These are phyloP conservation scores for Penicillium aurantiogriseum DNA, from an alignment of 2,329 filamentous ascomycete species.

Conservation along the genomic window DNA sequence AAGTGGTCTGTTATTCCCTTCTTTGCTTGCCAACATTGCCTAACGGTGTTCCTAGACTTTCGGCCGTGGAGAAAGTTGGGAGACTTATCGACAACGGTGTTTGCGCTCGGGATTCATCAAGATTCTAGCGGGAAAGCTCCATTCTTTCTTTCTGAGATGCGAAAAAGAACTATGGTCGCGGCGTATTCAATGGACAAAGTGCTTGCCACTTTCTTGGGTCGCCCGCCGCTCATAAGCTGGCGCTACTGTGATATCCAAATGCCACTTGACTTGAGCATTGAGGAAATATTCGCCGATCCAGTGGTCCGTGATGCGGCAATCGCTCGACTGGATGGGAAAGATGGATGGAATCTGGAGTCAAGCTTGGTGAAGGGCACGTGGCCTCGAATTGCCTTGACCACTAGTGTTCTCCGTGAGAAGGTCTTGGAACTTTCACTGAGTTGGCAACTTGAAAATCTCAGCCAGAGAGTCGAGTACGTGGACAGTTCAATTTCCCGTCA, in stretches of 20 bases:
- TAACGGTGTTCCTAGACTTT: conserved; percentile 34
- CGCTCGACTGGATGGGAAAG: conserved; percentile 5
- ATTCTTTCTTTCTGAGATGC: conserved; percentile 29
- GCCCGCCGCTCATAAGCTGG: conserved; percentile 31
- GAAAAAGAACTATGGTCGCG: conserved; percentile 27
- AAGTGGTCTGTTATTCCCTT: conserved; percentile 11
- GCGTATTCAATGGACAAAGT: conserved; percentile 30
- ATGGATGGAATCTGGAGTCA: conserved; percentile 12
- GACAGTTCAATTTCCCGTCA: background rate
- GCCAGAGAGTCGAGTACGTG: conserved; percentile 19
- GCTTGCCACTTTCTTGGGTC: conserved; percentile 30
- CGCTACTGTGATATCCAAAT: conserved; percentile 29
- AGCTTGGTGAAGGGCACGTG: conserved; percentile 11
- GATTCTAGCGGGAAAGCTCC: conserved; percentile 35
- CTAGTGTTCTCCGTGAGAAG: conserved; percentile 21
- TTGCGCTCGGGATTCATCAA: conserved; percentile 41
- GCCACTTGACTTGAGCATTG: conserved; percentile 32
- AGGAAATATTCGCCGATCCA: conserved; percentile 20
- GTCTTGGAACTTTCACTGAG: conserved; percentile 23
- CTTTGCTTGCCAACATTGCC: background rate
- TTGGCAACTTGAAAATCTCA: conserved; percentile 17
- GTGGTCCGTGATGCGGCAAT: conserved; percentile 8
- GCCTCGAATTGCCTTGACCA: conserved; percentile 10
- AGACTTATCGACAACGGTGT: conserved; percentile 45
- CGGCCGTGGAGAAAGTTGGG: conserved; percentile 47